Percentiles rank a stretch among this genome's conserved stretches.
Conservation (phyloP, 345 rosid genomes). For the Camelina laxa region DNA sequence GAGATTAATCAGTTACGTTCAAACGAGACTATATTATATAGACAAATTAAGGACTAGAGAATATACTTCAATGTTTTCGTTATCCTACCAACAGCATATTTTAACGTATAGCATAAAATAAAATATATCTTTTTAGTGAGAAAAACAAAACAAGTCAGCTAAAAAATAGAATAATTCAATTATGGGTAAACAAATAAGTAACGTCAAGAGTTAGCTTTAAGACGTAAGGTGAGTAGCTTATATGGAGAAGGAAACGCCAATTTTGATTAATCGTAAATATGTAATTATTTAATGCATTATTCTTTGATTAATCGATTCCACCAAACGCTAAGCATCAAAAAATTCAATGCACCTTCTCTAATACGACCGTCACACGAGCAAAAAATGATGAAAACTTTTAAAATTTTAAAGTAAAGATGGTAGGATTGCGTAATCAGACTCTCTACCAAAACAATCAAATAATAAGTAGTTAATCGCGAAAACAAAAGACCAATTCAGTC, state of each 20-base stretch:
- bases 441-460: slow-evolving; percentile 54
- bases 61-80: slow-evolving; percentile 9
- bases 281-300: not conserved
- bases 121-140: slow-evolving; percentile 14
- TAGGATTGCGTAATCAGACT: slow-evolving; percentile 46
- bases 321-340: slow-evolving; percentile 39
- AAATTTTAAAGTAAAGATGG: slow-evolving; percentile 8
- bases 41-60: slow-evolving; percentile 16
- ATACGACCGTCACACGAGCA: slow-evolving; percentile 16
- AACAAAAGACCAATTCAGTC: slow-evolving; percentile 22
- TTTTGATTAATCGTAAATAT: not conserved
- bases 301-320: slow-evolving; percentile 40
- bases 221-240: slow-evolving; percentile 33
- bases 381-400: not conserved
- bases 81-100: slow-evolving; percentile 30
- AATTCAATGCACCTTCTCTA: slow-evolving; percentile 17
- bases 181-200: slow-evolving; percentile 33
- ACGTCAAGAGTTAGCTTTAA: slow-evolving; percentile 28
- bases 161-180: slow-evolving; percentile 21
- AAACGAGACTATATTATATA: slow-evolving; percentile 7
- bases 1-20: slow-evolving; percentile 24
- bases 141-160: slow-evolving; percentile 34
- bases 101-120: slow-evolving; percentile 37
- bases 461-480: not conserved
- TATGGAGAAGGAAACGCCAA: slow-evolving; percentile 39